Base-by-base conservation (phyloP, 192 early-diverging fungal genomes). In the Coemansia reversa region DNA sequence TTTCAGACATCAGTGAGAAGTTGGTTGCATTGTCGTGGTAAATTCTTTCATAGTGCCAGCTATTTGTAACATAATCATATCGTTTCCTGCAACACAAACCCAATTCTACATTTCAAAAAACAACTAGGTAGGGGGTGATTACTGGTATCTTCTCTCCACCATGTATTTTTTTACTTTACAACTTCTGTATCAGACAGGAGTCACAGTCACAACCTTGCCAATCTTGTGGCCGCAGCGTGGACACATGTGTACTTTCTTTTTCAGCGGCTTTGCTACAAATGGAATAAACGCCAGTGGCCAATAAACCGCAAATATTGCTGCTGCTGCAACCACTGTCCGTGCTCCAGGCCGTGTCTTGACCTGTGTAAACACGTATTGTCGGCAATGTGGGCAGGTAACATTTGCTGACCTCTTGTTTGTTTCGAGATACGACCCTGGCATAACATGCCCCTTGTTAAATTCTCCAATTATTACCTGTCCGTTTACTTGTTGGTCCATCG, bases 221-320 rank as follows among this genome's bases (percentile, higher is more conserved):
- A 76, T 52, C 24, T 76, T 70, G 58, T 71, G 59, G 16, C 65
- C 54, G 33, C 74, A 76, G 42, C 70, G 61, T 1, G 74, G 64
- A 39, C 74, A 76, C 5, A 71, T 53, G 35, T 76, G 74, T 32
- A 76, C 62, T 53, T 67, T 63, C 39, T 70, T 70, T 58, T 76
- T 76, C 52, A 76, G 32, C 45, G 68, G 51, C 61, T 64, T 66
- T 5, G 69, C 70, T 23, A 76, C 33, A 32, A 76, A 76, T 28
- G 74, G 74, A 27, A 76, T 56, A 18, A 66, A 67, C 5, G 74
- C 74, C 60, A 76, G 51, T 50, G 74, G 74, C 74, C 74, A 76
- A 39, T 70, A 76, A 24, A 67, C 74, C 6, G 66, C 55, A 45
- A 62, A 63, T n/a, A 76, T 71, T 12, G 74, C 74, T 12, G 60